Evolutionary conservation across 345 rosid species (phyloP), one percentile per base, ranked within the genome.

Genomic region (Gossypium longicalyx): DNA sequence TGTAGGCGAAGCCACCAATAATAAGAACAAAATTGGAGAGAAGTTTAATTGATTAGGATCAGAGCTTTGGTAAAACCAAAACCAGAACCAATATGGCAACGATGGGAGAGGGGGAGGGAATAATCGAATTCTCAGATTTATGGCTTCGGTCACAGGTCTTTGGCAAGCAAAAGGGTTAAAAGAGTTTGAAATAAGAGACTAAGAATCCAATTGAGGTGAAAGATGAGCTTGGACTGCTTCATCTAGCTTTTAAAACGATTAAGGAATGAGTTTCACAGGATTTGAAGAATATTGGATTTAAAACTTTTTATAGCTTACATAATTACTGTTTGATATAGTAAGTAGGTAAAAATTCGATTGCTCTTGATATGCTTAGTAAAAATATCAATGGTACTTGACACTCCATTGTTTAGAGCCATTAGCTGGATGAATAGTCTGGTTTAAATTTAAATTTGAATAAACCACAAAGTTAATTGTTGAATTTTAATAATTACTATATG

Each of bases 51-150:
- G 97, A 92, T 53, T 94, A 67, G 38, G 38, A 29, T 4, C 5
- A 29, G 1, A 29, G 38, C 1, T 29, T 34, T 0, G 38, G 38
- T 34, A 34, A 34, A 34, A 34, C 38, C 38, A 34, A 34, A 29
- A 34, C 4, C 34, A 27, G 34, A 27, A 27, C 38, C 38, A 34
- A 29, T 29, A 29, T 29, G 34, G 34, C 4, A 5, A 5, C 34
- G 5, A 5, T 29, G 34, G 34, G 34, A 29, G 34, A 29, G 6
- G 1, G 38, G 38, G 6, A 34, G 97, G 87, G 7, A 93, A 91
- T 52, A 89, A 86, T 76, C 93, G 88, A 77, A 84, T 91, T 68
- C 75, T 91, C 87, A 88, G 81, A 89, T 89, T 47, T 91, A 91
- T 80, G 97, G 97, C 22, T 87, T 84, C 67, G 83, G 79, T 12